These are phyloP conservation scores for Petasospora rhodanensis DNA, from an alignment of 1,139 yeast species.

Conservation along the genomic window DNA sequence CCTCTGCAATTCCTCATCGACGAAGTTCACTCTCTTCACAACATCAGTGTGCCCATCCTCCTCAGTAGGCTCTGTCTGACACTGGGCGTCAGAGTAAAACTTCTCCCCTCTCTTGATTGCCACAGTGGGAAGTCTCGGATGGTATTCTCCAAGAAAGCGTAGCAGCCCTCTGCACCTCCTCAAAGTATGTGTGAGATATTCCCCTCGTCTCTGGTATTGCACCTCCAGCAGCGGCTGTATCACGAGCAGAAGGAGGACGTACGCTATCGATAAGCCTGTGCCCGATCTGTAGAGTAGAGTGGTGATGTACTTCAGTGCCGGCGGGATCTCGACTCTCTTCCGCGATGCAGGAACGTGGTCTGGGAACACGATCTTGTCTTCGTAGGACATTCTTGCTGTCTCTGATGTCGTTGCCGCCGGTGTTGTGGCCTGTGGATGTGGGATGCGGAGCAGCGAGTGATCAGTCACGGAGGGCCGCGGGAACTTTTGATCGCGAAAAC, in stretches of 20 bases:
- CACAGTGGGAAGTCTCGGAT: conserved; percentile 30
- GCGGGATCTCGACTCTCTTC: conserved; percentile 13
- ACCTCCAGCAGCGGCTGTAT: conserved; percentile 30
- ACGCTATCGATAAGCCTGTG: conserved; percentile 24
- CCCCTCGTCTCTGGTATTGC: conserved; percentile 29
- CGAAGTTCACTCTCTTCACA: conserved; percentile 8
- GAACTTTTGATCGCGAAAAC: no score
- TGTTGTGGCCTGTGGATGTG: not conserved
- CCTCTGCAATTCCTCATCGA: conserved; percentile 2
- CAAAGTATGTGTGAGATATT: conserved; percentile 22
- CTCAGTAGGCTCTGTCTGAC: conserved; percentile 27
- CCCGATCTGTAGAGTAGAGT: conserved; percentile 29
- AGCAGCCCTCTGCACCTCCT: conserved; percentile 24
- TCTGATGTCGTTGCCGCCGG: not conserved
- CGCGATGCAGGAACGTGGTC: conserved; percentile 14
- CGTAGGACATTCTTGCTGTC: no score
- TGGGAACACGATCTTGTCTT: conserved; percentile 15
- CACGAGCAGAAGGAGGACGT: conserved; percentile 21
- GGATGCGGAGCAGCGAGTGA: no score
- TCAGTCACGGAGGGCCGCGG: no score
- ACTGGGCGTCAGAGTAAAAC: conserved; percentile 37
- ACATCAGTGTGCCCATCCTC: conserved; percentile 1
- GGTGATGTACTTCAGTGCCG: conserved; percentile 23
- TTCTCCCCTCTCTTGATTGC: conserved; percentile 38
- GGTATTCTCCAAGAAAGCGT: conserved; percentile 15